phyloP scores from a whole-genome alignment of 805 yeast genomes.

The Hanseniaspora nectarophila region DNA sequence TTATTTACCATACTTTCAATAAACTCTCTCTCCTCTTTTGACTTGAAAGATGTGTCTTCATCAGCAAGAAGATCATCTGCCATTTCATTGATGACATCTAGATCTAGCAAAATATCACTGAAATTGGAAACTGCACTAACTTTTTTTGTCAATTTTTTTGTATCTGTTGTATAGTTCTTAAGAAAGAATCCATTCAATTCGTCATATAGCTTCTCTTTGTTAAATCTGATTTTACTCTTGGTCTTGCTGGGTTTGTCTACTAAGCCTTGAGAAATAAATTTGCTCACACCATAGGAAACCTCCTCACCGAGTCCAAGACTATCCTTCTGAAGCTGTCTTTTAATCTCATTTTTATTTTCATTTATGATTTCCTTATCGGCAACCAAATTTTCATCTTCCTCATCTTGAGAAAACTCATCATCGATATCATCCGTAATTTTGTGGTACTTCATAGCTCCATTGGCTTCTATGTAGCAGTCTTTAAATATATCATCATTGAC shows the following conservation, averaged over 20 bases:
- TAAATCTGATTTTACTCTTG: not conserved
- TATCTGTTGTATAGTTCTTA: not conserved
- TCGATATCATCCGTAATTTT: not conserved
- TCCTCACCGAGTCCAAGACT: not conserved
- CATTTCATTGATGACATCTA: not conserved
- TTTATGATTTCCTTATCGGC: not conserved
- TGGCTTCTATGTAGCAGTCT: conserved; percentile 10
- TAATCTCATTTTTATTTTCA: not conserved
- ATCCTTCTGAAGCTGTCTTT: not conserved
- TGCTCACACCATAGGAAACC: not conserved
- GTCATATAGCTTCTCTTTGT: not conserved
- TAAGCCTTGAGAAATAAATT: not conserved
- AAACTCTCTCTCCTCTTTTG: not conserved
- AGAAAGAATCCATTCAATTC: not conserved
- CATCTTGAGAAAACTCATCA: not conserved
- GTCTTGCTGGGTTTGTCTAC: not conserved
- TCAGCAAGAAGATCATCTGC: not conserved
- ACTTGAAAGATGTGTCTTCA: not conserved
- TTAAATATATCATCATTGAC: not conserved
- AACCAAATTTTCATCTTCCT: not conserved
- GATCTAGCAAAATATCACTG: not conserved
- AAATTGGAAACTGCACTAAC: not conserved
- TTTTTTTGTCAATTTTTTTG: not conserved
- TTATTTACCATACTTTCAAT: not conserved
- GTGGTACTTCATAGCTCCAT: conserved; percentile 8